Percentiles rank a stretch among this genome's conserved stretches.
phyloP scores from a whole-genome alignment of 2,329 filamentous ascomycete genomes.

The Onygena corvina region DNA sequence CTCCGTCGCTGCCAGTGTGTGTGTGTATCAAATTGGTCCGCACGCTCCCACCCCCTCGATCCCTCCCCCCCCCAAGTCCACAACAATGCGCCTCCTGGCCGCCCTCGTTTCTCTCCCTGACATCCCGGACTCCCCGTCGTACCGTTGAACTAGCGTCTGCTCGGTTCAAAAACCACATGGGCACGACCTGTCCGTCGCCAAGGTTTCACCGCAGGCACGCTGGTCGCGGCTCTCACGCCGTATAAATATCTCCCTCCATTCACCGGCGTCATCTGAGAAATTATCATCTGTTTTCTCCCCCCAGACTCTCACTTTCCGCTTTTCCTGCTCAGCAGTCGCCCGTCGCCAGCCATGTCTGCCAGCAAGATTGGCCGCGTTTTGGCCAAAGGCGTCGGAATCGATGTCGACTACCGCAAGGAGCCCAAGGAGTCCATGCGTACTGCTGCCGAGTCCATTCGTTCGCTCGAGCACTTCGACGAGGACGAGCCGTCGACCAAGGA shows the following conservation, averaged over 20 bases:
- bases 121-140: neutral
- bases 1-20: too few species aligned
- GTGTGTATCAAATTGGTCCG: too few species aligned
- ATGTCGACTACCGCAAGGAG: conserved; percentile 13
- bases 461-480: conserved; percentile 19
- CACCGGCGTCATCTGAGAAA: too few species aligned
- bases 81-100: neutral
- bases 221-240: neutral
- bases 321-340: neutral
- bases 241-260: conserved; percentile 8
- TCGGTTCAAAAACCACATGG: neutral
- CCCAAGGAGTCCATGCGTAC: conserved; percentile 12
- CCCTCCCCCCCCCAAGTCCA: too few species aligned
- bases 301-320: neutral
- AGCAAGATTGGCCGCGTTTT: conserved; percentile 9
- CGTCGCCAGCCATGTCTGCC: conserved; percentile 8
- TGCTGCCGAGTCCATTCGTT: conserved; percentile 12
- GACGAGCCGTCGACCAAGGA: conserved; percentile 15
- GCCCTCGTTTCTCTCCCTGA: neutral
- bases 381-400: conserved; percentile 10
- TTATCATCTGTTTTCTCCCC: neutral
- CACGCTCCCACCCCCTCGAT: too few species aligned
- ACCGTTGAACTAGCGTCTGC: neutral
- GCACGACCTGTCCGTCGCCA: neutral
- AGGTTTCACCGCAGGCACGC: neutral